Evolutionary conservation across 208 protist species (phyloP).

Genomic region (Crithidia thermophila): DNA sequence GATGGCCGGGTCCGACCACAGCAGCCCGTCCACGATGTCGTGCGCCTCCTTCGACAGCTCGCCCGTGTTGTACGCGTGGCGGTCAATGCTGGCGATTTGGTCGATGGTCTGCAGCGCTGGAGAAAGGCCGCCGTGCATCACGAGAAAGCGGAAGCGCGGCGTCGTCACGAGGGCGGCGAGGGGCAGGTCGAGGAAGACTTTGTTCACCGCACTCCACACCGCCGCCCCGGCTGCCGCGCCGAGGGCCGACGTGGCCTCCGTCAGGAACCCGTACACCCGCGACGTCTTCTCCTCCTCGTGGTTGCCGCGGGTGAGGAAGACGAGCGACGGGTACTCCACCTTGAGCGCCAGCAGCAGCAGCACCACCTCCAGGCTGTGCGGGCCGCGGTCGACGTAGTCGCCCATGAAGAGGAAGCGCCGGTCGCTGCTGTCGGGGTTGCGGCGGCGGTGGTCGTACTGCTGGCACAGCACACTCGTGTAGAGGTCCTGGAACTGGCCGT

Average conservation of each 20-base stretch:
- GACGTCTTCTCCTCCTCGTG: slow-evolving; percentile 86
- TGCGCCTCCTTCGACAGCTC: slow-evolving; percentile 94
- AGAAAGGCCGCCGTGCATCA: slow-evolving; percentile 96
- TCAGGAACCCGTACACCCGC: slow-evolving; percentile 71
- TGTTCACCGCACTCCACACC: slow-evolving; percentile 78
- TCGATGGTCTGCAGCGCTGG: slow-evolving; percentile 72
- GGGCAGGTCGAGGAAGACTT: slow-evolving; percentile 74
- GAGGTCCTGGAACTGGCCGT: slow-evolving; percentile 81
- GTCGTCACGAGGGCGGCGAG: slow-evolving; percentile 75
- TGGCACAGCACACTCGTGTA: slow-evolving; percentile 58
- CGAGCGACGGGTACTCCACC: slow-evolving; percentile 69
- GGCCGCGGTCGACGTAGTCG: slow-evolving; percentile 97
- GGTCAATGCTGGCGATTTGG: slow-evolving; percentile 36
- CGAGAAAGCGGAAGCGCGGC: slow-evolving; percentile 95
- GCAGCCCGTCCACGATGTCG: slow-evolving; percentile 97
- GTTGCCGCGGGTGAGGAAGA: slow-evolving; percentile 89
- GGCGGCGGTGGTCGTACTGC: slow-evolving; percentile 56
- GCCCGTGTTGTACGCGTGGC: slow-evolving; percentile 44
- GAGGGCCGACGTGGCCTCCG: slow-evolving; percentile 45
- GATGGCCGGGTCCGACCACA: slow-evolving; percentile 98
- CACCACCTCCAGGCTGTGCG: slow-evolving; percentile 53
- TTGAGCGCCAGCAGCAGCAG: slow-evolving; percentile 88
- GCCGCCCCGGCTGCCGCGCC: slow-evolving; percentile 40
- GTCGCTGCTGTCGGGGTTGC: slow-evolving; percentile 23
- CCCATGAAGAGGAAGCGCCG: slow-evolving; percentile 96